Base-by-base conservation (phyloP, 2,329 filamentous ascomycete species). In the Exophiala oligosperma region DNA sequence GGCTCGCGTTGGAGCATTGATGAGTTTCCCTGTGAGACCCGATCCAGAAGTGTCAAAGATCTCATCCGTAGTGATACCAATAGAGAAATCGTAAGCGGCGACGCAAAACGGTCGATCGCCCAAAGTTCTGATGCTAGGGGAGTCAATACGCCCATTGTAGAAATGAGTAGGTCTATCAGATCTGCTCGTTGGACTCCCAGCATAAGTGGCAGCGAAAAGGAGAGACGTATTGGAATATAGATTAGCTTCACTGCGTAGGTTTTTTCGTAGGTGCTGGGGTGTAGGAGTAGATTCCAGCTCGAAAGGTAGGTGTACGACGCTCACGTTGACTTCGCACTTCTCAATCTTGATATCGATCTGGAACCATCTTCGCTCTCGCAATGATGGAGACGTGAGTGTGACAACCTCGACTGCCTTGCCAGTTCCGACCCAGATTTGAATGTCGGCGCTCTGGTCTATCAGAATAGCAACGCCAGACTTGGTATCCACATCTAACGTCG, bases 1-100 rank as follows among this genome's bases (percentile, higher is more conserved):
- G 1, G 65, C 72, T 8, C 72, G 63, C n/a, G 71, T 70, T 7
- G 72, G 72, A 9, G 70, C 68, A 53, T 74, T 74, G 54, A 73
- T 50, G 4, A 73, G 59, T 1, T 56, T 50, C 5, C 72, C 72
- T 43, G 71, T 54, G 11, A 56, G 61, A 1, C 47, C 60, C 26
- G 58, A 52, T 6, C 63, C 66, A 11, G 71, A 73, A 11, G 68
- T 46, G 52, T 74, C 70, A 35, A 52, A 37, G 24, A 67, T 69
- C 21, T 57, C 51, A 56, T 68, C 66, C 6, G 6, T 38, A 4
- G 54, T 29, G 17, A 61, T 63, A 8, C 55, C 12, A 1, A 14
- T 32, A 1, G 60, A 26, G 41, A 63, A 63, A 46, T 63, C 58
- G 17, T 52, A 63, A 28, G 41, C 24, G 41, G 49, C 3, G 57